Evolutionary conservation across 1,284 basidiomycete genomes (phyloP).

Genomic region (Microbotryum scabiosae): DNA sequence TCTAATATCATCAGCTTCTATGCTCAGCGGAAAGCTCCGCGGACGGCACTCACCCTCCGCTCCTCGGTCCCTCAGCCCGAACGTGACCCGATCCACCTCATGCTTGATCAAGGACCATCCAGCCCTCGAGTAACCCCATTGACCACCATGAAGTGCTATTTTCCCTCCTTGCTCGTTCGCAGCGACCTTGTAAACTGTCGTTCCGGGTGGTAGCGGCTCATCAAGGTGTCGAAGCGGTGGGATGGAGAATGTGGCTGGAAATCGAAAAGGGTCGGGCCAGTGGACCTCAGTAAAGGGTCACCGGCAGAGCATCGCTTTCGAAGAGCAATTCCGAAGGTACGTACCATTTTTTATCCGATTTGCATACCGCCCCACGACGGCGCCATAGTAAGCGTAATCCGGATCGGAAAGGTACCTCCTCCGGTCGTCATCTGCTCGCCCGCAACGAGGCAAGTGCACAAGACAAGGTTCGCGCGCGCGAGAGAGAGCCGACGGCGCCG

Average conservation of each 20-base stretch:
- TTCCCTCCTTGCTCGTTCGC: constrained; percentile 21
- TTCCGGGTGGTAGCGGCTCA: not conserved
- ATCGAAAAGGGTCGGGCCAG: constrained; percentile 29
- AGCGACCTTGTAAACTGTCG: constrained; percentile 7
- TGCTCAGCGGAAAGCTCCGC: not conserved
- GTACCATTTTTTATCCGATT: constrained; percentile 25
- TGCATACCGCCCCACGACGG: constrained; percentile 29
- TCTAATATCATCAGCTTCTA: not conserved
- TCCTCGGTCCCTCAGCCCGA: constrained; percentile 33
- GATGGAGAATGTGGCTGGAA: constrained; percentile 20
- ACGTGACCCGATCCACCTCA: constrained; percentile 25
- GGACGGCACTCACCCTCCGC: constrained; percentile 31
- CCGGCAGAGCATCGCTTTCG: not conserved
- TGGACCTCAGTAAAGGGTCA: constrained; percentile 14
- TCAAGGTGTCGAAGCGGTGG: not conserved
- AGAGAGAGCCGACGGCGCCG: too few relatives aligned
- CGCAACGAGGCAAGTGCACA: not conserved
- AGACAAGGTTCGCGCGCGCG: too few relatives aligned
- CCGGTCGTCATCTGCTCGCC: constrained; percentile 36
- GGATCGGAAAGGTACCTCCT: constrained; percentile 36
- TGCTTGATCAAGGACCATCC: constrained; percentile 29
- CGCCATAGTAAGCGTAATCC: constrained; percentile 35
- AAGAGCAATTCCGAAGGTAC: constrained; percentile 6
- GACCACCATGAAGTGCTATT: constrained; percentile 36
- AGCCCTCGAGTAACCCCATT: constrained; percentile 34